These are phyloP conservation scores for Podospora didyma DNA, from an alignment of 495 filamentous ascomycete genomes.

Conservation along the genomic window DNA sequence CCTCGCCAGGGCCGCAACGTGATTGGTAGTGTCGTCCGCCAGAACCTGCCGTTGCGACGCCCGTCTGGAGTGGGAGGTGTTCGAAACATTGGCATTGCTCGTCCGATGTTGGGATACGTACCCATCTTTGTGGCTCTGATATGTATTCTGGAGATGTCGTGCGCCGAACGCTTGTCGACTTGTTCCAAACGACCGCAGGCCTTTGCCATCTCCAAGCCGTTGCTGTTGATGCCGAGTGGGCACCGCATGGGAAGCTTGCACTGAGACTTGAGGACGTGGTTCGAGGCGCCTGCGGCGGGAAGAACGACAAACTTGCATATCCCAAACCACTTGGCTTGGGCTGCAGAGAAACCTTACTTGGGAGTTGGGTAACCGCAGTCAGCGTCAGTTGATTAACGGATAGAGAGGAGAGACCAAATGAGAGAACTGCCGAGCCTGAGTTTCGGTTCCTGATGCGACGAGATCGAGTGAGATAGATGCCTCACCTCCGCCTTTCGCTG, in stretches of 20 bases:
- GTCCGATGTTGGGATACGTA: background rate
- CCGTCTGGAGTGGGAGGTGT: background rate
- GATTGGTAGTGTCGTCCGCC: constrained; percentile 3
- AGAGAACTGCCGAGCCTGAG: background rate
- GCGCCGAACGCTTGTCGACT: too few relatives aligned
- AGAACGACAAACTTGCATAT: background rate
- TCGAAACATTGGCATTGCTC: background rate
- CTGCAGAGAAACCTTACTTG: background rate
- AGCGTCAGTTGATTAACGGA: background rate
- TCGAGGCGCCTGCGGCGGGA: constrained; percentile 5
- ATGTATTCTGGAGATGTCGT: too few relatives aligned
- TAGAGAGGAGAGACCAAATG: background rate
- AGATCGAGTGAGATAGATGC: background rate
- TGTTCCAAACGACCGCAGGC: background rate
- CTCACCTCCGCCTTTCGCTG: background rate
- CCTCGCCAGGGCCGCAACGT: background rate
- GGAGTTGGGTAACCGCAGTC: background rate
- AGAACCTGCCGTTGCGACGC: background rate
- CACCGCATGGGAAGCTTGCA: background rate
- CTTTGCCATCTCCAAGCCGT: background rate
- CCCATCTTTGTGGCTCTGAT: background rate
- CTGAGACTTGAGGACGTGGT: background rate
- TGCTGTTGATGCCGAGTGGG: background rate
- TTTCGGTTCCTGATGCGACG: background rate
- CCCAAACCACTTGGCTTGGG: background rate